Conservation (phyloP, 495 filamentous ascomycete genomes). For the Durotheca rogersii region DNA sequence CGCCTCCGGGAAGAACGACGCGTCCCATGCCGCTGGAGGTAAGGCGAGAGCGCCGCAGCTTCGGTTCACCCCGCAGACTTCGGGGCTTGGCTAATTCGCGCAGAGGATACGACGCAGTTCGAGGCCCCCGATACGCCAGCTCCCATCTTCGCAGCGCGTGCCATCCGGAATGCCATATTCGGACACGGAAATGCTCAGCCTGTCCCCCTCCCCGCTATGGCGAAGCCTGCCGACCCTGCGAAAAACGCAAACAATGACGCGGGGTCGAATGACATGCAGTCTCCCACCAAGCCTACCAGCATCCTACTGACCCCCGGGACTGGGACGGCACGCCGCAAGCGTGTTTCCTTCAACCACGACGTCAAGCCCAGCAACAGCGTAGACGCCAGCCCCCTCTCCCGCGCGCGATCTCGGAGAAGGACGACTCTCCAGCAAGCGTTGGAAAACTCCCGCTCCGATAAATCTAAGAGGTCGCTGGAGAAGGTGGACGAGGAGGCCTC, state of each 20-base stretch:
- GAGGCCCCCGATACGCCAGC: constrained; percentile 90
- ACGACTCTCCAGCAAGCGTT: constrained; percentile 58
- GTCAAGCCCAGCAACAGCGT: constrained; percentile 53
- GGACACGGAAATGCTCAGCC: constrained; percentile 64
- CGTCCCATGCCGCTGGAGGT: constrained; percentile 31
- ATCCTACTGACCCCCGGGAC: constrained; percentile 92
- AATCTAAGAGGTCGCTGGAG: constrained; percentile 23
- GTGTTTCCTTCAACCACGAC: constrained; percentile 79
- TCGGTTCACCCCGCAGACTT: not conserved
- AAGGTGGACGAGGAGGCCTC: constrained; percentile 22
- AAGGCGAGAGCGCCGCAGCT: constrained; percentile 15
- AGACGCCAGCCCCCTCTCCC: constrained; percentile 61
- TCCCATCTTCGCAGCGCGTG: constrained; percentile 89
- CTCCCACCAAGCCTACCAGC: constrained; percentile 48
- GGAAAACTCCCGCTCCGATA: constrained; percentile 45
- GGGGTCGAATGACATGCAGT: constrained; percentile 28
- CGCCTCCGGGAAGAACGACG: constrained; percentile 34
- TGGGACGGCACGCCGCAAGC: constrained; percentile 74
- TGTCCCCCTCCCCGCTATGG: constrained; percentile 1
- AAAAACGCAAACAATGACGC: constrained; percentile 7
- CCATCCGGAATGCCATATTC: constrained; percentile 87
- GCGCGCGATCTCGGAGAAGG: constrained; percentile 34
- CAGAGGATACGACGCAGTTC: constrained; percentile 48
- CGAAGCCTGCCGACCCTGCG: constrained; percentile 5
- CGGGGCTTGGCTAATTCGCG: constrained; percentile 15